These are phyloP conservation scores for Acer yangbiense DNA, from an alignment of 345 rosid species.

Conservation along the genomic window DNA sequence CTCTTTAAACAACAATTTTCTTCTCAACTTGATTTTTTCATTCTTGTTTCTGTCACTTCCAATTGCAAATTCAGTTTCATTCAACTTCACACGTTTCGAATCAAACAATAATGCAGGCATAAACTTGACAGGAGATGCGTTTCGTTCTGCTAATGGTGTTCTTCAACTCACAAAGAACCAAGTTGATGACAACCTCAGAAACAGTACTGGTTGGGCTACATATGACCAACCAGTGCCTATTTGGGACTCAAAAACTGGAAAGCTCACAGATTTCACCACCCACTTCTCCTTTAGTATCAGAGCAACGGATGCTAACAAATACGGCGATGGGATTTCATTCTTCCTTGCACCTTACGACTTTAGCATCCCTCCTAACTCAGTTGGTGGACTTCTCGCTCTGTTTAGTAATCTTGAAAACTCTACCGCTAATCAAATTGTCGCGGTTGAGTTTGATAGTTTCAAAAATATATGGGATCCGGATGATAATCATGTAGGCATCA, in stretches of 20 bases:
- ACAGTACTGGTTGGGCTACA: conserved; percentile 53
- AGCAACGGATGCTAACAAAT: not conserved
- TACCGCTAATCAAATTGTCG: conserved; percentile 37
- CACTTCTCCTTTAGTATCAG: conserved; percentile 45
- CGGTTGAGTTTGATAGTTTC: conserved; percentile 58
- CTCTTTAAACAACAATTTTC: not conserved
- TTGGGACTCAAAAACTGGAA: conserved; percentile 47
- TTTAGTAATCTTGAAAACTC: conserved; percentile 28
- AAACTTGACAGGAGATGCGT: conserved; percentile 44
- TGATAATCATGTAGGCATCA: conserved; percentile 54
- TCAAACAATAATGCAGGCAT: conserved; percentile 27
- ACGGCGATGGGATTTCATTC: conserved; percentile 58
- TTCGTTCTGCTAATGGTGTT: conserved; percentile 9
- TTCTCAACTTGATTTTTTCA: not conserved
- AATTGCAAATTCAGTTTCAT: conserved; percentile 34
- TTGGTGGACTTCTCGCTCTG: conserved; percentile 48
- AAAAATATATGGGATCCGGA: conserved; percentile 46
- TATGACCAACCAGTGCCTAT: conserved; percentile 38
- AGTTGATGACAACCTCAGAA: conserved; percentile 10
- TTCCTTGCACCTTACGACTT: conserved; percentile 47
- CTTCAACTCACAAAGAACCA: conserved; percentile 51
- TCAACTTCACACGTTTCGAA: conserved; percentile 42
- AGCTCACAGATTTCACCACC: conserved; percentile 50
- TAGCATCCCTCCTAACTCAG: conserved; percentile 42
- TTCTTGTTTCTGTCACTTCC: conserved; percentile 17